Percentiles rank a stretch among this genome's conserved stretches.
These are phyloP conservation scores for Corymbia calophylla DNA, from an alignment of 441 rosid genomes.

Conservation along the genomic window DNA sequence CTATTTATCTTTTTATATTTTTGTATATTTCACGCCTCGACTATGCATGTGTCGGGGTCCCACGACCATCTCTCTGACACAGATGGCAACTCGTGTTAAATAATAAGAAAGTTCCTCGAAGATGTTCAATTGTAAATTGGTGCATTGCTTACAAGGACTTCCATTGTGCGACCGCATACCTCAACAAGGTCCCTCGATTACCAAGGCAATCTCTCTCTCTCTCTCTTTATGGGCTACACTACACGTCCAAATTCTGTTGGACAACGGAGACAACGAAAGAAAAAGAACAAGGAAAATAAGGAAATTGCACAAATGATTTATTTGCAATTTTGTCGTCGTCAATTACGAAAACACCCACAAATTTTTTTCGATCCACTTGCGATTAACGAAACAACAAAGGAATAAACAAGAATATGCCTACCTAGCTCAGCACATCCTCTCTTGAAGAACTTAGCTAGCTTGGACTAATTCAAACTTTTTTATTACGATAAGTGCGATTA, in stretches of 20 bases:
- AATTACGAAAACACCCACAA: neutral
- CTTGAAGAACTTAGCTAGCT: neutral
- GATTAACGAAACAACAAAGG: neutral
- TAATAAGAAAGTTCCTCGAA: neutral
- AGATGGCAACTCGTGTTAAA: neutral
- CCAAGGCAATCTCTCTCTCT: neutral
- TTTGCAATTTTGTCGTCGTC: neutral
- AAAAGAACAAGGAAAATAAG: neutral
- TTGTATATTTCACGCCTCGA: neutral
- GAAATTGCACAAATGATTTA: neutral
- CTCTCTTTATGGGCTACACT: neutral
- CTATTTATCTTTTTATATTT: neutral
- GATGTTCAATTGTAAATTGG: neutral
- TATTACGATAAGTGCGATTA: neutral
- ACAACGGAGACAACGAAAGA: neutral
- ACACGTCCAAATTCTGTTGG: neutral
- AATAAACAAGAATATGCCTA: neutral
- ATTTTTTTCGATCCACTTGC: neutral
- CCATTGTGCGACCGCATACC: neutral
- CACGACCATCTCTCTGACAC: neutral
- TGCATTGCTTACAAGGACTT: neutral
- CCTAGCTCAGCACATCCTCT: neutral
- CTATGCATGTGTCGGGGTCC: neutral
- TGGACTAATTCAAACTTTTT: neutral
- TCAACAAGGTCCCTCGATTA: neutral